These are phyloP conservation scores for Phytopythium chamaehyphon DNA, from an alignment of 352 stramenopile species.

Conservation along the genomic window DNA sequence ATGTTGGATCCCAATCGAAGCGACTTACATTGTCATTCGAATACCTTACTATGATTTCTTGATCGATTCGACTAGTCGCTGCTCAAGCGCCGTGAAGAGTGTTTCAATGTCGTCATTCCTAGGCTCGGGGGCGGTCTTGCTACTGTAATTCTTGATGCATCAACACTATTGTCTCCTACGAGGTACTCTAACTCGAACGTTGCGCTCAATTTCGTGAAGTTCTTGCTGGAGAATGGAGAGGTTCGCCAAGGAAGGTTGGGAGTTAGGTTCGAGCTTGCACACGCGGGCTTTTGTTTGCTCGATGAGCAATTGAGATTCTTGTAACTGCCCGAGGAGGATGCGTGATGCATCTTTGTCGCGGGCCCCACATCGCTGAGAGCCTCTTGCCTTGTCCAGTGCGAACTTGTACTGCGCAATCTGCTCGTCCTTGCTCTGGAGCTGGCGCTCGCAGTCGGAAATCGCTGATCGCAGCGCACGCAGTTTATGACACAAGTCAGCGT, in stretches of 20 bases:
- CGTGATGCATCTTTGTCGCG: background rate
- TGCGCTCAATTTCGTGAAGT: slow-evolving; percentile 1
- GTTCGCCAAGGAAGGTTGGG: too few species aligned
- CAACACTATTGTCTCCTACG: background rate
- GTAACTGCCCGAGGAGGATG: background rate
- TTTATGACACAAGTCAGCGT: too few species aligned
- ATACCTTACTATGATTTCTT: too few species aligned
- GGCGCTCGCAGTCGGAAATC: background rate
- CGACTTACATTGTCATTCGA: too few species aligned
- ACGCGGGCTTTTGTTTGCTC: background rate
- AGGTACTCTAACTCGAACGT: background rate
- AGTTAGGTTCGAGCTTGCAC: background rate
- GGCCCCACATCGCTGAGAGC: background rate
- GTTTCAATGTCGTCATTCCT: slow-evolving; percentile 21
- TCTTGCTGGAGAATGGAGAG: background rate
- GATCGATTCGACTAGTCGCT: too few species aligned
- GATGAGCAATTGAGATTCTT: background rate
- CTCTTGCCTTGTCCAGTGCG: background rate
- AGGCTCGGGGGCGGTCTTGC: background rate
- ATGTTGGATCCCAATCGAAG: too few species aligned
- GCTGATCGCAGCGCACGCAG: background rate
- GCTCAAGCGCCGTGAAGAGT: slow-evolving; percentile 45
- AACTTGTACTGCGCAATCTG: background rate
- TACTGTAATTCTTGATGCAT: background rate
- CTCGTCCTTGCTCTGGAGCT: background rate